Conservation (phyloP, 306 rosid species). For the Rosa persica region DNA sequence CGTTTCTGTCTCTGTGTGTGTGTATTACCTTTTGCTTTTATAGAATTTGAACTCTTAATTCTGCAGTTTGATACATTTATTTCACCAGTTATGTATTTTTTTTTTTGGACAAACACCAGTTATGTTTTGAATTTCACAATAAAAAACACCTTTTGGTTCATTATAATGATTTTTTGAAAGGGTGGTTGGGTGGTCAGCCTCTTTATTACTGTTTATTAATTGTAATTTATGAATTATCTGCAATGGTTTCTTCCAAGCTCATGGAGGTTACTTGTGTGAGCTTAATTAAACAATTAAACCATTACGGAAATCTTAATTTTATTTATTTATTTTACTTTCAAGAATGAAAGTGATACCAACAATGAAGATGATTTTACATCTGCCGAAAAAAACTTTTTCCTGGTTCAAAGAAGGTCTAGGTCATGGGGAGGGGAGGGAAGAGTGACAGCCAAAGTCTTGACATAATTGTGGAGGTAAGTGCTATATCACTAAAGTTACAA, state of each 20-base stretch:
- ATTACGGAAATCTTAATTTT: neutral
- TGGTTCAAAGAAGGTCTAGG: constrained; percentile 3
- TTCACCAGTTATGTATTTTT: neutral
- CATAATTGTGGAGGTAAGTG: neutral
- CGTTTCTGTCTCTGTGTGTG: neutral
- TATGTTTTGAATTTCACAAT: neutral
- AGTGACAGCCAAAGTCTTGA: neutral
- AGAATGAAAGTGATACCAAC: neutral
- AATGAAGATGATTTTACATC: neutral
- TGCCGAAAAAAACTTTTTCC: neutral
- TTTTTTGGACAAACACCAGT: neutral
- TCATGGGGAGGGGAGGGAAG: neutral
- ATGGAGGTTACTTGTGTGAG: constrained; percentile 8
- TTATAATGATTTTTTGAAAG: neutral
- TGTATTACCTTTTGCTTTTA: neutral
- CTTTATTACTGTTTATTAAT: neutral
- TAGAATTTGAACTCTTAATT: neutral
- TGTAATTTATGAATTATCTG: neutral
- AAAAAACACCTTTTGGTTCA: neutral
- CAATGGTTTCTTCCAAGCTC: neutral
- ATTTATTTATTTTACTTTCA: neutral
- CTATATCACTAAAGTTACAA: neutral
- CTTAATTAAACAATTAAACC: constrained; percentile 11
- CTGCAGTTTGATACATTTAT: neutral
- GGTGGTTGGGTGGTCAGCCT: neutral